Percentiles rank a stretch among this genome's conserved stretches.
phyloP scores from a whole-genome alignment of 225 moss, liverwort and hornwort species.

The Ulota crispa region DNA sequence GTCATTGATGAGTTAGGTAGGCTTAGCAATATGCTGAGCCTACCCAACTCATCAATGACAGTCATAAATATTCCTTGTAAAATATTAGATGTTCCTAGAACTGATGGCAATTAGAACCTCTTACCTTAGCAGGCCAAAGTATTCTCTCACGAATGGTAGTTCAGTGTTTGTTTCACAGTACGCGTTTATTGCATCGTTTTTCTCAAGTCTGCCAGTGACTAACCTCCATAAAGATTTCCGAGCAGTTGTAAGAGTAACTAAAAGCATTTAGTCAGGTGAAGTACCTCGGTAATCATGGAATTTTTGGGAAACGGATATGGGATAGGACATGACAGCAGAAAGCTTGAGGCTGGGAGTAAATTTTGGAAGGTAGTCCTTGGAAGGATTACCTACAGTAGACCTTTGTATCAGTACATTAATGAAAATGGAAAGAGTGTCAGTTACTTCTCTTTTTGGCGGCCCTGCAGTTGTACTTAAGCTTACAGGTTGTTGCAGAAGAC shows the following conservation, averaged over 20 bases:
- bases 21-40: too few relatives aligned
- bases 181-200: constrained; percentile 1
- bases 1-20: too few relatives aligned
- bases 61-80: too few relatives aligned
- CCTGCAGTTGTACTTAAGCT: constrained; percentile 30
- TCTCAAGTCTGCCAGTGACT: background rate
- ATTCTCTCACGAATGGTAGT: background rate
- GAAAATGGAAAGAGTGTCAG: constrained; percentile 32
- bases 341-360: constrained; percentile 23
- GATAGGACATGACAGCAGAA: constrained; percentile 24
- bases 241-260: constrained; percentile 30
- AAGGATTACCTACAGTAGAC: constrained; percentile 13
- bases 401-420: constrained; percentile 17
- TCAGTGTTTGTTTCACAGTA: background rate
- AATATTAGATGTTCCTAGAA: too few relatives aligned
- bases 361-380: constrained; percentile 34
- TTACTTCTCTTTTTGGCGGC: constrained; percentile 32
- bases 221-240: background rate
- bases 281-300: constrained; percentile 49
- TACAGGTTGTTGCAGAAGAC: constrained; percentile 24
- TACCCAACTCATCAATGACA: too few relatives aligned
- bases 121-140: background rate
- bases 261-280: constrained; percentile 24
- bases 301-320: constrained; percentile 22
- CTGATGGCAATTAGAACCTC: too few relatives aligned